phyloP scores from a whole-genome alignment of 2,329 filamentous ascomycete genomes.

The Fusarium duplospermum region DNA sequence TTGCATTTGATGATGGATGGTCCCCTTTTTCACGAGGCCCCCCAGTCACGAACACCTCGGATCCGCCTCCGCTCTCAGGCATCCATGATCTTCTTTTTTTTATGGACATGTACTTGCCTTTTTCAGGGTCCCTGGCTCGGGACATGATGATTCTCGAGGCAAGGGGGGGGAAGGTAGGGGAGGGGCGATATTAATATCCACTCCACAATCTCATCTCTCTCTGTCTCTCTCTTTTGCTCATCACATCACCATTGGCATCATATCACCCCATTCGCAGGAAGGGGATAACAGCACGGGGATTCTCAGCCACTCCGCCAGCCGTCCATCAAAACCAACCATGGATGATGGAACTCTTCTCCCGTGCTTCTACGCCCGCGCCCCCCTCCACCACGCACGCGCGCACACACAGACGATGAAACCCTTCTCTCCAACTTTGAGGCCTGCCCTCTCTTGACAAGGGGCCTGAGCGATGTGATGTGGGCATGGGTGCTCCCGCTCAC shows the following conservation, averaged over 20 bases:
- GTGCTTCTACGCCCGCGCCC: conserved; percentile 24
- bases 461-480: conserved; percentile 9
- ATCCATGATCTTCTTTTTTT: not conserved
- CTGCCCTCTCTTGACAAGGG: conserved; percentile 25
- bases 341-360: conserved; percentile 16
- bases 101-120: not conserved
- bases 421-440: not conserved
- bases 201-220: conserved; percentile 38
- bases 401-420: not conserved
- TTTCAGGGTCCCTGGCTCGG: conserved; percentile 21
- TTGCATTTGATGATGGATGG: not conserved
- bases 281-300: not conserved
- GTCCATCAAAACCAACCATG: not conserved
- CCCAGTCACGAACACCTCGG: conserved; percentile 40
- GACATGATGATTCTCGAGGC: not conserved
- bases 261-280: conserved; percentile 21
- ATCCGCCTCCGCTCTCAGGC: conserved; percentile 33
- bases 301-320: conserved; percentile 7
- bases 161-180: not conserved
- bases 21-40: conserved; percentile 19
- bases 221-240: not conserved
- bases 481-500: conserved; percentile 39
- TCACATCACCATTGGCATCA: conserved; percentile 21
- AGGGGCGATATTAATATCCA: conserved; percentile 8
- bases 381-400: not conserved